A percentile compares a stretch with the other conserved stretches of the same genome.
phyloP scores from a whole-genome alignment of 441 rosid genomes.

The Populus hybrid region DNA sequence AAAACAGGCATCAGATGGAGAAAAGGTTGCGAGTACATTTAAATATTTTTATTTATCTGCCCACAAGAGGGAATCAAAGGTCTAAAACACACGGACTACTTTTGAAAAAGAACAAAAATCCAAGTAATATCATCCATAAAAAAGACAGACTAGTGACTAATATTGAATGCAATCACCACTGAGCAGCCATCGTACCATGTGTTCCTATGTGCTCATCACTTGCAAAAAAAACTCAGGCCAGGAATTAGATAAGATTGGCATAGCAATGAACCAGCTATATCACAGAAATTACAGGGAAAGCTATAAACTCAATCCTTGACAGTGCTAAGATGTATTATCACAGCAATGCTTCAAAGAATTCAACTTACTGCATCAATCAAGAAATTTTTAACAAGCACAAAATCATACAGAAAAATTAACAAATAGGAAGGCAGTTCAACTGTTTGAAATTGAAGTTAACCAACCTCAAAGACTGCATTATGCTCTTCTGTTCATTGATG shows the following conservation, averaged over 20 bases:
- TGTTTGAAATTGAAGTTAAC: slow-evolving; percentile 12
- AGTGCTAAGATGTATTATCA: neutral
- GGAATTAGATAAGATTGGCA: neutral
- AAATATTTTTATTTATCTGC: neutral
- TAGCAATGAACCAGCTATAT: neutral
- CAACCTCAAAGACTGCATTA: slow-evolving; percentile 97
- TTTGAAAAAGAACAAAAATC: too few relatives aligned
- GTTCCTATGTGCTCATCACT: neutral
- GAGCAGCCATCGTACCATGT: neutral
- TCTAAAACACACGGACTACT: neutral
- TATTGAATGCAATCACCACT: too few relatives aligned
- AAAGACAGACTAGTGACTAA: too few relatives aligned
- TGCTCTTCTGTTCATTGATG: slow-evolving; percentile 78
- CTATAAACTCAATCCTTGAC: neutral
- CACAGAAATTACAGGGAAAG: neutral
- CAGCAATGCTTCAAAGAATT: neutral
- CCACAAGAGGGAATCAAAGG: neutral
- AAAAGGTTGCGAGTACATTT: neutral
- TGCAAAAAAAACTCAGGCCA: neutral
- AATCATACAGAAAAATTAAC: neutral
- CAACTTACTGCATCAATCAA: neutral
- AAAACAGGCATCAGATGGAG: neutral
- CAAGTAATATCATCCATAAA: too few relatives aligned
- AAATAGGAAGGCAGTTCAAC: neutral
- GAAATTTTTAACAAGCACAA: neutral